A percentile compares a stretch with the other conserved stretches of the same genome.
phyloP scores from a whole-genome alignment of 1,284 basidiomycete species.

The Stygiomarasmius scandens region DNA sequence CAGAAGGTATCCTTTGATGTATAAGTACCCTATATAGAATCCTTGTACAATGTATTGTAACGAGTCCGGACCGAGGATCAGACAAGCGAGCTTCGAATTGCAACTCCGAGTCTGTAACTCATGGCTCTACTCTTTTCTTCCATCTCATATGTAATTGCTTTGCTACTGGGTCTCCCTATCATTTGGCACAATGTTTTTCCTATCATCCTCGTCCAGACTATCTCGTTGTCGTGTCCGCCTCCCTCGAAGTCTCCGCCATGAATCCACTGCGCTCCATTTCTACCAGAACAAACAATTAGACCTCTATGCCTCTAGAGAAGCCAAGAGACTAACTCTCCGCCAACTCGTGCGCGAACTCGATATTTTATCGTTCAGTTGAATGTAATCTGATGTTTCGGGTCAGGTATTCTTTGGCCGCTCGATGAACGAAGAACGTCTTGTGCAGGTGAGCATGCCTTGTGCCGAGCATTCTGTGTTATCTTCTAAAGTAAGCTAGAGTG shows the following conservation, averaged over 20 bases:
- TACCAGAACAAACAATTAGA: slow-evolving; percentile 87
- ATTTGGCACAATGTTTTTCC: background rate
- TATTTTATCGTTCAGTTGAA: too few relatives aligned
- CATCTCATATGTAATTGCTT: background rate
- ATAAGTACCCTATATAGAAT: too few relatives aligned
- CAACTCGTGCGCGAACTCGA: slow-evolving; percentile 76
- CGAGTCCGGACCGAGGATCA: too few relatives aligned
- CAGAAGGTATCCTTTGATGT: slow-evolving; percentile 64
- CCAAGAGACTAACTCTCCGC: slow-evolving; percentile 75
- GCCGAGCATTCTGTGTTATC: background rate
- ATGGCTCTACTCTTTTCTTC: background rate
- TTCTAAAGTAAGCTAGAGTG: slow-evolving; percentile 53
- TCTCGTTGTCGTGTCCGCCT: background rate
- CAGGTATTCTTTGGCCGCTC: slow-evolving; percentile 76
- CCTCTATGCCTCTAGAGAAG: slow-evolving; percentile 76
- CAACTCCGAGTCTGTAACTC: background rate
- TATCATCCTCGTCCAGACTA: background rate
- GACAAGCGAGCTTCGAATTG: too few relatives aligned
- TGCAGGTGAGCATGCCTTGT: slow-evolving; percentile 54
- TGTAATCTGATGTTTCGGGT: slow-evolving; percentile 2
- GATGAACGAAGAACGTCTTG: slow-evolving; percentile 74
- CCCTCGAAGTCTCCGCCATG: slow-evolving; percentile 23
- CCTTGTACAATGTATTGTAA: too few relatives aligned
- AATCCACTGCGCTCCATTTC: slow-evolving; percentile 69
- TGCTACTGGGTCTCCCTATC: background rate